Evolutionary conservation across 495 filamentous ascomycete genomes (phyloP).

Genomic region (Umbilicaria muhlenbergii): DNA sequence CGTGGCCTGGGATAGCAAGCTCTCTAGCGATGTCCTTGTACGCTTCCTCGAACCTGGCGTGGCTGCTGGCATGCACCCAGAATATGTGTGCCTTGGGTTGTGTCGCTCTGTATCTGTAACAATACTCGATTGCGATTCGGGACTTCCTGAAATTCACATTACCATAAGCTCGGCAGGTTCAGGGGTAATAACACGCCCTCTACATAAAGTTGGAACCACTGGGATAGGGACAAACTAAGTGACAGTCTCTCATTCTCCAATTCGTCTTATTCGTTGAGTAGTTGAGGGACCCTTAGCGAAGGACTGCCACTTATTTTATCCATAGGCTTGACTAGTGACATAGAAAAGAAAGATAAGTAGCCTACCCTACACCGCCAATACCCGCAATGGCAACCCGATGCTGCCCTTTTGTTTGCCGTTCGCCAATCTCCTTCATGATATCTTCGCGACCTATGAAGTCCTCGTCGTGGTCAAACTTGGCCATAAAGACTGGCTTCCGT

Average conservation of each 20-base stretch:
- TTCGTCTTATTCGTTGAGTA: too few relatives aligned
- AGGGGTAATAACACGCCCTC: background rate
- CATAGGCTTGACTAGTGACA: background rate
- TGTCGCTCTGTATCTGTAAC: constrained; percentile 14
- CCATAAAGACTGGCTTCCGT: constrained; percentile 3
- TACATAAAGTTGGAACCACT: too few relatives aligned
- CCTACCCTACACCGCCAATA: constrained; percentile 35
- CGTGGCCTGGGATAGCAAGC: constrained; percentile 19
- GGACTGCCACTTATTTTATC: too few relatives aligned
- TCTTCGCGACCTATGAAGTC: constrained; percentile 26
- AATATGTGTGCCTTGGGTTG: constrained; percentile 19
- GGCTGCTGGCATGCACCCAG: constrained; percentile 26
- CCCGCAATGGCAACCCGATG: constrained; percentile 23
- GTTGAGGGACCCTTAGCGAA: too few relatives aligned
- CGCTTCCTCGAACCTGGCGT: constrained; percentile 19
- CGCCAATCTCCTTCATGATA: constrained; percentile 18
- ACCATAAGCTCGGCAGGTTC: background rate
- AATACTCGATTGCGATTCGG: constrained; percentile 26
- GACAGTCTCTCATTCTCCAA: too few relatives aligned
- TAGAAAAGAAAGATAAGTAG: background rate
- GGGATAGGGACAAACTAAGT: too few relatives aligned
- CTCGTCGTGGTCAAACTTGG: constrained; percentile 20
- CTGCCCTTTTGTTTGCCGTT: constrained; percentile 8
- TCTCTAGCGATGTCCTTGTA: constrained; percentile 23
- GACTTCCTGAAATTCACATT: constrained; percentile 15